Evolutionary conservation across 2,329 filamentous ascomycete species (phyloP).

Genomic region (Amphichorda felina): DNA sequence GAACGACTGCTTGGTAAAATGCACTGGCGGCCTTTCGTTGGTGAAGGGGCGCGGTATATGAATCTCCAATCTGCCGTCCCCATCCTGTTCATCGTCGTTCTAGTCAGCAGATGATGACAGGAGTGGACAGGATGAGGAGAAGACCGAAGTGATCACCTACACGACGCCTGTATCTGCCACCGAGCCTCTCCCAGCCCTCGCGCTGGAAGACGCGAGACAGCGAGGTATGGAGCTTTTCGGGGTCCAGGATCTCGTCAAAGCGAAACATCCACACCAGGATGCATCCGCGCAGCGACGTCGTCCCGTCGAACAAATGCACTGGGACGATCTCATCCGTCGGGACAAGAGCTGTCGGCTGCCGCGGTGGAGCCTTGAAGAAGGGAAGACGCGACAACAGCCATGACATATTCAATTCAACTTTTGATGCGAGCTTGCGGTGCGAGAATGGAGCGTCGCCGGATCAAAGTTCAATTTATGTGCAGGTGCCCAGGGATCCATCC

Average conservation of each 20-base stretch:
- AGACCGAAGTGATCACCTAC: slow-evolving; percentile 5
- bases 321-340: slow-evolving; percentile 3
- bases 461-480: too few relatives aligned
- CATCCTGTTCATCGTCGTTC: not conserved
- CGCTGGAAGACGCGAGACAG: slow-evolving; percentile 7
- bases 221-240: slow-evolving; percentile 8
- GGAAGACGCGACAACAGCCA: not conserved
- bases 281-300: not conserved
- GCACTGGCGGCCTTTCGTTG: slow-evolving; percentile 20
- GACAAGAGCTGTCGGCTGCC: not conserved
- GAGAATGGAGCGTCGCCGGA: too few relatives aligned
- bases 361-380: not conserved
- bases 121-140: not conserved
- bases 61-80: slow-evolving; percentile 14
- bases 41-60: slow-evolving; percentile 16
- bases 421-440: too few relatives aligned
- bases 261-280: slow-evolving; percentile 7
- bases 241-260: slow-evolving; percentile 14
- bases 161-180: slow-evolving; percentile 9
- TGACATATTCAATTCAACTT: slow-evolving; percentile 7
- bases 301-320: slow-evolving; percentile 3
- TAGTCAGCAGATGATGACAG: not conserved
- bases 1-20: slow-evolving; percentile 22
- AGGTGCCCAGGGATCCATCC: too few relatives aligned
- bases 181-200: slow-evolving; percentile 13